Evolutionary conservation across 75 land plant species (phyloP), one percentile per base, ranked within the genome.

Genomic region (Larix kaempferi): DNA sequence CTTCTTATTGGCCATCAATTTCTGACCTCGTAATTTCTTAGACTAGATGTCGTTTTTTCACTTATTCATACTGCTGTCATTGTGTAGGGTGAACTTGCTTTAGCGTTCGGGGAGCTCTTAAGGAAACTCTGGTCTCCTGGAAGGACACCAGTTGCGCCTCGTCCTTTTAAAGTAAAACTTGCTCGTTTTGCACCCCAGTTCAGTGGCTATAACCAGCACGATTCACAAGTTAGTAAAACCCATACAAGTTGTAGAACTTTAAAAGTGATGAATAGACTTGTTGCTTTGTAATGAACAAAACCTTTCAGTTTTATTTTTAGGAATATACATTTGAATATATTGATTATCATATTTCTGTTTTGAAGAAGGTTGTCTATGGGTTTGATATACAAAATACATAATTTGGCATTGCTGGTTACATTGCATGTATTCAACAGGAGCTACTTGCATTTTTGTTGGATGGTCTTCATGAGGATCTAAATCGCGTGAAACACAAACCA

Each of bases 391-490:
- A 41, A 69, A 6, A 35, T 49, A 49, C 54, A 49, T 65, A 26
- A 65, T 65, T 65, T 44, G 49, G 3, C n/a, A 69, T 69, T 10
- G 73, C n/a, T 69, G 54, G 11, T 65, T 65, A 19, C 69, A 57
- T 29, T 65, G 52, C 52, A 39, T 69, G 79, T 73, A 19, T 58
- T 11, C 2, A 65, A 22, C 82, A 94, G 97, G 97, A 94, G 74
- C 91, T 94, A 58, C 72, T 94, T 73, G 97, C 98, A 25, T 94
- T 94, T 90, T 63, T 94, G 58, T 81, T 94, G 35, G 98, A 94
- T 87, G 98, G 98, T 71, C 86, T 94, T 78, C 98, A 94, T 81
- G 98, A 94, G 80, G 98, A 94, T 81, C 77, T 94, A 82, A 94
- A 94, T 79, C 89, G 98, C 35, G 95, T 90, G 37, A 94, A 92